Evolutionary conservation across 2,329 filamentous ascomycete genomes (phyloP).

Genomic region (Talaromyces sp.): DNA sequence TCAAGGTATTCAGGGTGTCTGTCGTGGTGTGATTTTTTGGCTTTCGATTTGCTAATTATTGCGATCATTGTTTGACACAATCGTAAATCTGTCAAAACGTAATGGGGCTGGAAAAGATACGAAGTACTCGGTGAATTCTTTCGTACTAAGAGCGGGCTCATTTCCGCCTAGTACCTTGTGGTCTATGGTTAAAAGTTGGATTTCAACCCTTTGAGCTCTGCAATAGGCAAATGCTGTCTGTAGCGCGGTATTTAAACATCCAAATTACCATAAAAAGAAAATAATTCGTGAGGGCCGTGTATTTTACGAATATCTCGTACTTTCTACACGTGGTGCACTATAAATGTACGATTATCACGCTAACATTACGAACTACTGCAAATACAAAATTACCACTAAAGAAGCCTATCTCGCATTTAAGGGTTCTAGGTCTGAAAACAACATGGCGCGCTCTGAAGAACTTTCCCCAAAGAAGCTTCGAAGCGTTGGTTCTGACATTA

Average conservation of each 20-base stretch:
- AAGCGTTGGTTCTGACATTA: not conserved
- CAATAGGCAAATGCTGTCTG: not conserved
- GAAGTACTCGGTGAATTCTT: not conserved
- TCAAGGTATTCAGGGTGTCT: not conserved
- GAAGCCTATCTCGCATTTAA: not conserved
- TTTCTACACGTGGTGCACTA: not conserved
- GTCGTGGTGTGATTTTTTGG: not conserved
- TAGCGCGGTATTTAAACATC: not conserved
- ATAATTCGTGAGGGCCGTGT: not conserved
- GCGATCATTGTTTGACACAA: not conserved
- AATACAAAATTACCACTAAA: not conserved
- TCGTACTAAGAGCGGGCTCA: not conserved
- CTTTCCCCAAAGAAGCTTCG: not conserved
- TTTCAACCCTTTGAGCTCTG: not conserved
- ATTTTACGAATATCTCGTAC: not conserved
- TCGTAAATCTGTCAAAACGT: not conserved
- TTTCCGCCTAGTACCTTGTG: not conserved
- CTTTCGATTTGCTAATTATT: not conserved
- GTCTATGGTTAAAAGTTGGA: not conserved
- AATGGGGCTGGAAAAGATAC: not conserved
- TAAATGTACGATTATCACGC: not conserved
- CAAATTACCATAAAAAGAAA: not conserved
- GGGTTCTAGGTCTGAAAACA: not conserved
- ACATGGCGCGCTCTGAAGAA: not conserved
- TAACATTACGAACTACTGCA: not conserved